Conservation (phyloP, 2,329 filamentous ascomycete species). For the Alternaria arborescens region DNA sequence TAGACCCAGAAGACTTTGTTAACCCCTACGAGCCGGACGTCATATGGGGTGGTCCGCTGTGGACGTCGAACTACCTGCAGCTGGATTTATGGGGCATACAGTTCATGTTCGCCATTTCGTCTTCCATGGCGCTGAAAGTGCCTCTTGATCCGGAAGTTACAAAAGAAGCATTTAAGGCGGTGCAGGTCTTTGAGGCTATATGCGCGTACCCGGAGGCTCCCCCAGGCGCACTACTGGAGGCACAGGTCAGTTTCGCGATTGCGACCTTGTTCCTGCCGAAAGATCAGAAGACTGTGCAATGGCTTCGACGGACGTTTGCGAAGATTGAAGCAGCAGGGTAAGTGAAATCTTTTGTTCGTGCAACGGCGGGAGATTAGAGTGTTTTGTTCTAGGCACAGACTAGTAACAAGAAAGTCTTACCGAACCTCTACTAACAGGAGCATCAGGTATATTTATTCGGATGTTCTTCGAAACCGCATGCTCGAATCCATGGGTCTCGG, state of each 20-base stretch:
- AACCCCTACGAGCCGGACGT: slow-evolving; percentile 76
- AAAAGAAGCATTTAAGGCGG: slow-evolving; percentile 72
- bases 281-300: slow-evolving; percentile 75
- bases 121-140: slow-evolving; percentile 65
- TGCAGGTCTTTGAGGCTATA: slow-evolving; percentile 81
- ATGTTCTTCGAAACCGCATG: slow-evolving; percentile 77
- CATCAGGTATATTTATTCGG: slow-evolving; percentile 81
- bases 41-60: slow-evolving; percentile 71
- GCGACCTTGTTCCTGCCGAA: slow-evolving; percentile 81
- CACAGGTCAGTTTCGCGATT: slow-evolving; percentile 80
- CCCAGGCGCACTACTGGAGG: slow-evolving; percentile 73
- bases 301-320: slow-evolving; percentile 82
- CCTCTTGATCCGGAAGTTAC: slow-evolving; percentile 63
- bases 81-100: slow-evolving; percentile 82
- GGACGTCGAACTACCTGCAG: slow-evolving; percentile 75
- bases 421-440: slow-evolving; percentile 15
- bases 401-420: background rate
- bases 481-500: slow-evolving; percentile 77
- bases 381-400: background rate
- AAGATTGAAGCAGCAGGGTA: slow-evolving; percentile 81
- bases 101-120: slow-evolving; percentile 82
- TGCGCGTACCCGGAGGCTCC: slow-evolving; percentile 75
- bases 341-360: slow-evolving; percentile 46
- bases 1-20: slow-evolving; percentile 72
- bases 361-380: background rate